phyloP scores from a whole-genome alignment of 2,329 filamentous ascomycete genomes.

The Ascochyta fabae region DNA sequence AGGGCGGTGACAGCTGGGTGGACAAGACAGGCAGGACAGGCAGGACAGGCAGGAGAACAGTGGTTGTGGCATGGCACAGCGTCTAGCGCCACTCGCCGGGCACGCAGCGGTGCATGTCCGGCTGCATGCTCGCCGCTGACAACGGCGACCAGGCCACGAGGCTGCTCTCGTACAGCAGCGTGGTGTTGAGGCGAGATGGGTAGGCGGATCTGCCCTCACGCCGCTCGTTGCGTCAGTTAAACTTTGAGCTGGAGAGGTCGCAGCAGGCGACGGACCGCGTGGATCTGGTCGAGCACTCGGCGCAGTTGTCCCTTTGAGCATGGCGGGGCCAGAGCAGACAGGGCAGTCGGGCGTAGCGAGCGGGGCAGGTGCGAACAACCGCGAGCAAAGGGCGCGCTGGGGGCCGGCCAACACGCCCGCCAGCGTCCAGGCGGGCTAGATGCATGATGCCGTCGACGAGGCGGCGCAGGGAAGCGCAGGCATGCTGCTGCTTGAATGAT shows the following conservation, averaged over 20 bases:
- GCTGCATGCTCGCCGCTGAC: conserved; percentile 1
- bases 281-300: conserved; percentile 16
- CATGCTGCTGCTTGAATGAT: conserved; percentile 12
- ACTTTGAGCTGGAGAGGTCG: conserved; percentile 17
- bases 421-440: conserved; percentile 14
- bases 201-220: conserved; percentile 11
- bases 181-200: conserved; percentile 12
- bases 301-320: conserved; percentile 16
- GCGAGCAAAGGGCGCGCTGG: conserved; percentile 12
- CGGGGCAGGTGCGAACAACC: conserved; percentile 12
- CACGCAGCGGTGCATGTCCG: background rate
- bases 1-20: conserved; percentile 1
- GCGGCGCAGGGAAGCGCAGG: conserved; percentile 12
- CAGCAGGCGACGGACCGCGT: conserved; percentile 17
- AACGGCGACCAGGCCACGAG: conserved; percentile 1
- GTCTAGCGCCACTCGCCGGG: conserved; percentile 1
- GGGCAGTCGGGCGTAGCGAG: conserved; percentile 14
- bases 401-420: conserved; percentile 3
- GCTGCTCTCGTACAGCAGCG: conserved; percentile 4
- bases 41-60: conserved; percentile 2
- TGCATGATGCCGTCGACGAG: conserved; percentile 16
- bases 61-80: conserved; percentile 11
- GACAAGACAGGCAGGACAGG: no score
- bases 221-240: conserved; percentile 15
- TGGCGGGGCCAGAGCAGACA: conserved; percentile 6